A percentile compares a stretch with the other conserved stretches of the same genome.
These are phyloP conservation scores for Quercus phellos DNA, from an alignment of 331 rosid genomes.

Conservation along the genomic window DNA sequence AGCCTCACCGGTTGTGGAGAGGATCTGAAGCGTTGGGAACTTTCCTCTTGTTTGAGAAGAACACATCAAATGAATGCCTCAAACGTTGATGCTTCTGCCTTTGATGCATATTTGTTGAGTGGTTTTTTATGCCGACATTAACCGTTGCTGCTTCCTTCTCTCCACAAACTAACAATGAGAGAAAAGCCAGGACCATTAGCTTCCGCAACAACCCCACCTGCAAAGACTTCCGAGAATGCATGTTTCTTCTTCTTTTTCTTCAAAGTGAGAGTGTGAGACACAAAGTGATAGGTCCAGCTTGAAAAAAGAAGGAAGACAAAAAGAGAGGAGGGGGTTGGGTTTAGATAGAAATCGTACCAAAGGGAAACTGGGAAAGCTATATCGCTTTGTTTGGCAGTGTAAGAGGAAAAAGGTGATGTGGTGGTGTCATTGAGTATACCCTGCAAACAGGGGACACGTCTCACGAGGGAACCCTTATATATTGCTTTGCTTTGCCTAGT, in stretches of 20 bases:
- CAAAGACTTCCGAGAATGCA: slow-evolving; percentile 27
- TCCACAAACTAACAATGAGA: slow-evolving; percentile 36
- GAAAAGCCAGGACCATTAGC: slow-evolving; percentile 37
- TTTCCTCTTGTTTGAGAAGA: slow-evolving; percentile 61
- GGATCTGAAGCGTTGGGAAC: slow-evolving; percentile 94
- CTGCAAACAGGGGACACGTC: slow-evolving; percentile 67
- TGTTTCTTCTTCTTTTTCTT: not conserved
- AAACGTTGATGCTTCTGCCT: slow-evolving; percentile 15
- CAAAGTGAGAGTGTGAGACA: not conserved
- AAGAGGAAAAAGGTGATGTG: slow-evolving; percentile 35
- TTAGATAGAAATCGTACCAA: slow-evolving; percentile 4
- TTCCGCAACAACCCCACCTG: slow-evolving; percentile 28
- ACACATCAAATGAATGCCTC: slow-evolving; percentile 36
- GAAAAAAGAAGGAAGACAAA: not conserved
- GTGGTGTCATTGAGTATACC: slow-evolving; percentile 47
- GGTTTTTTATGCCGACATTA: slow-evolving; percentile 6
- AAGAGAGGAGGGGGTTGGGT: not conserved
- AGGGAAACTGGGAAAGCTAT: slow-evolving; percentile 35
- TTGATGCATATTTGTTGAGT: slow-evolving; percentile 12
- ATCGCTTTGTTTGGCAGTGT: slow-evolving; percentile 44
- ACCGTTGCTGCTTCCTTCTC: slow-evolving; percentile 20
- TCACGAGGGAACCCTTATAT: slow-evolving; percentile 32
- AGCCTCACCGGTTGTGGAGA: slow-evolving; percentile 78
- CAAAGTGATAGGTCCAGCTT: not conserved
- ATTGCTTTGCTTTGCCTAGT: slow-evolving; percentile 16